Conservation (phyloP, 2,329 filamentous ascomycete species). For the Dissoconium aciculare region DNA sequence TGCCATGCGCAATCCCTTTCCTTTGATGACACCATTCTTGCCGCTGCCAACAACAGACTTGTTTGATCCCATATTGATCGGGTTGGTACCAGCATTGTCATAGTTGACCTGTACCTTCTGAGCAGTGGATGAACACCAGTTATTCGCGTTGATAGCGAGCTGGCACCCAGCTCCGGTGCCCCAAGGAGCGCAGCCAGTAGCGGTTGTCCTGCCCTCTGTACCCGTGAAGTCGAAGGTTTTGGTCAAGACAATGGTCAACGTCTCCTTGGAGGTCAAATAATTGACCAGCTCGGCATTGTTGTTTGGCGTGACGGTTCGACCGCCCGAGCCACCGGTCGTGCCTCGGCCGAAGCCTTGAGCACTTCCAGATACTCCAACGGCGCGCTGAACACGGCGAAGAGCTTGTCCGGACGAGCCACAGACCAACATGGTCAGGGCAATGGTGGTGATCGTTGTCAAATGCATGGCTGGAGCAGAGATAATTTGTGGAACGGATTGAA, state of each 20-base stretch:
- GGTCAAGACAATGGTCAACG: slow-evolving; percentile 44
- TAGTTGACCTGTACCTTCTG: slow-evolving; percentile 27
- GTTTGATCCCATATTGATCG: slow-evolving; percentile 27
- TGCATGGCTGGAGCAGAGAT: not conserved
- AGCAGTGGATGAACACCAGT: slow-evolving; percentile 39
- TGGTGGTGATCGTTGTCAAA: not conserved
- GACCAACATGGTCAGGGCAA: not conserved
- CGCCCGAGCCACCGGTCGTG: slow-evolving; percentile 46
- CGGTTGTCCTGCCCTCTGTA: slow-evolving; percentile 39
- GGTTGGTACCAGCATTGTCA: slow-evolving; percentile 39
- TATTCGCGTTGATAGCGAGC: slow-evolving; percentile 44
- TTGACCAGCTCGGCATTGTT: slow-evolving; percentile 41
- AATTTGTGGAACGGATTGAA: not conserved
- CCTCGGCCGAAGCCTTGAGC: slow-evolving; percentile 38
- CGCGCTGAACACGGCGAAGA: slow-evolving; percentile 1
- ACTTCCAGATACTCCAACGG: slow-evolving; percentile 17
- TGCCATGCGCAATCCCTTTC: slow-evolving; percentile 28
- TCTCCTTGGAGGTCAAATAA: slow-evolving; percentile 40
- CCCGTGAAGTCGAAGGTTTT: slow-evolving; percentile 41
- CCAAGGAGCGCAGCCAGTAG: slow-evolving; percentile 41
- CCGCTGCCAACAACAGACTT: slow-evolving; percentile 30
- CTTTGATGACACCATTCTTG: slow-evolving; percentile 26
- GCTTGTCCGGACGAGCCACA: not conserved
- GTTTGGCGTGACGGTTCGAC: slow-evolving; percentile 22
- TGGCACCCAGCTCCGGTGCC: slow-evolving; percentile 23